These are phyloP conservation scores for Arachis monticola DNA, from an alignment of 331 rosid genomes.

Conservation along the genomic window DNA sequence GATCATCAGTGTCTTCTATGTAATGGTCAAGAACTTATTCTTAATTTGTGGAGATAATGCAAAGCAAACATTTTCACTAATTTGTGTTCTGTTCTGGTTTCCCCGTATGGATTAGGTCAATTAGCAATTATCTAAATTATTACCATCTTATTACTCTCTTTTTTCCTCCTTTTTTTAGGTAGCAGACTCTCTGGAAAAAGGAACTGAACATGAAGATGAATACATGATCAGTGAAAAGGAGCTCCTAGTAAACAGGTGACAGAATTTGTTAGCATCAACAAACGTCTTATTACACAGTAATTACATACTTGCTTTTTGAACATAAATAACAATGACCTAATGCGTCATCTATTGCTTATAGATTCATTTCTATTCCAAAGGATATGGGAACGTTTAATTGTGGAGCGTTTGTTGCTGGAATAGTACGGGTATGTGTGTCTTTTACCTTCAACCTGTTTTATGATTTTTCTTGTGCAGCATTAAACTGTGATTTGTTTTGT, in stretches of 20 bases:
- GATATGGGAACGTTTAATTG: slow-evolving; percentile 99
- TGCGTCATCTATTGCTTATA: slow-evolving; percentile 41
- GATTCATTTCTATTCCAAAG: slow-evolving; percentile 95
- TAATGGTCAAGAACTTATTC: not conserved
- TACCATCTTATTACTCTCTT: slow-evolving; percentile 13
- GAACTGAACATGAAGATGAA: slow-evolving; percentile 99
- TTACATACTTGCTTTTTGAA: slow-evolving; percentile 10
- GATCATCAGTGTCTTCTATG: not conserved
- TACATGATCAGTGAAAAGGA: slow-evolving; percentile 99
- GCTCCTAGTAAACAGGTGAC: slow-evolving; percentile 94
- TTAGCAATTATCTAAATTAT: slow-evolving; percentile 13
- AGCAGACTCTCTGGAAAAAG: slow-evolving; percentile 98
- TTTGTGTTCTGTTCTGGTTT: slow-evolving; percentile 19
- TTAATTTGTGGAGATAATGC: not conserved
- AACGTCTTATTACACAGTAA: slow-evolving; percentile 2
- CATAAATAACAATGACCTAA: slow-evolving; percentile 38
- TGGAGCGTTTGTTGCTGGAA: slow-evolving; percentile 98
- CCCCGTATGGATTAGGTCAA: slow-evolving; percentile 8
- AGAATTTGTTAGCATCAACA: not conserved
- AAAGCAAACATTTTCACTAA: slow-evolving; percentile 31
- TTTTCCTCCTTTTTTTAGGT: slow-evolving; percentile 50
- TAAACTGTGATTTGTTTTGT: slow-evolving; percentile 39
- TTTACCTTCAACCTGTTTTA: slow-evolving; percentile 23
- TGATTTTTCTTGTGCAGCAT: slow-evolving; percentile 30
- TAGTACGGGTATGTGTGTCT: slow-evolving; percentile 73